Conservation (phyloP, 331 rosid genomes). For the Saraca asoca region DNA sequence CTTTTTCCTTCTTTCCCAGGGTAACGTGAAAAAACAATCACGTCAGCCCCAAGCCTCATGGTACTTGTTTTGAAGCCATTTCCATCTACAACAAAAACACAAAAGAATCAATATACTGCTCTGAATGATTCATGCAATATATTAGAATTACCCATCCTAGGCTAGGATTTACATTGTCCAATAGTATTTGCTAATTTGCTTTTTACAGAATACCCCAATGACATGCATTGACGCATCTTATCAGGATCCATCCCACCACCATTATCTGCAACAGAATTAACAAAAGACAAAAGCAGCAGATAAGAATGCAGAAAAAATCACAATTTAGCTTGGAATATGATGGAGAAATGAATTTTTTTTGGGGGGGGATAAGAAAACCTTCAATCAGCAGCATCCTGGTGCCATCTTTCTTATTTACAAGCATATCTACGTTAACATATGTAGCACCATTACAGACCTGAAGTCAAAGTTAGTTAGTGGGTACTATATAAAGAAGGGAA, state of each 20-base stretch:
- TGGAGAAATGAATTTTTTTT: background rate
- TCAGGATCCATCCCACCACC: conserved; percentile 99
- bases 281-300: conserved; percentile 25
- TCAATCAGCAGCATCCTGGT: conserved; percentile 76
- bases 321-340: background rate
- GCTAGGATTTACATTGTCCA: conserved; percentile 67
- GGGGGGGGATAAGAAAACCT: conserved; percentile 48
- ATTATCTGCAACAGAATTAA: conserved; percentile 65
- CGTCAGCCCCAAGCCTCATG: conserved; percentile 99
- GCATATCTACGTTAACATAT: conserved; percentile 77
- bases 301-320: background rate
- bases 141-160: conserved; percentile 16
- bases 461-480: conserved; percentile 34
- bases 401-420: conserved; percentile 64
- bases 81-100: conserved; percentile 66
- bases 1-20: conserved; percentile 64
- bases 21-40: conserved; percentile 84
- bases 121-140: conserved; percentile 1
- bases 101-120: conserved; percentile 38
- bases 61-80: conserved; percentile 99
- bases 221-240: conserved; percentile 98
- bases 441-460: conserved; percentile 93
- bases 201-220: conserved; percentile 86
- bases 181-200: conserved; percentile 89
- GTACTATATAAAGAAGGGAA: conserved; percentile 3